A percentile compares a stretch with the other conserved stretches of the same genome.
These are phyloP conservation scores for Vanrija pseudolonga DNA, from an alignment of 1,284 basidiomycete genomes.

Conservation along the genomic window DNA sequence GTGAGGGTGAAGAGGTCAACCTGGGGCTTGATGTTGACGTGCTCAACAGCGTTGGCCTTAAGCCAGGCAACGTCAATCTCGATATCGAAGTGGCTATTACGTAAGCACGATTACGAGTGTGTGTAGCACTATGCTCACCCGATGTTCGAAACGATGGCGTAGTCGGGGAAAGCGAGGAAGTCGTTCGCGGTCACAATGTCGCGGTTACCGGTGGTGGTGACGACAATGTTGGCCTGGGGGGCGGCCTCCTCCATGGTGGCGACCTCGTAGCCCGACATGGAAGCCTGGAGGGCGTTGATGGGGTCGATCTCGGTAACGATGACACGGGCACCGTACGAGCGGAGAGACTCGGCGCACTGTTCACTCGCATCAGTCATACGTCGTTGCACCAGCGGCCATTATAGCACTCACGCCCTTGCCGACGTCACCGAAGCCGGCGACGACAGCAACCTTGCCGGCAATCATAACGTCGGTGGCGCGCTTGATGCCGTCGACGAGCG, in stretches of 20 bases:
- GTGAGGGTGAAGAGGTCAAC: constrained; percentile 96
- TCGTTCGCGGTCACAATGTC: constrained; percentile 95
- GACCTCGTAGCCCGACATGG: constrained; percentile 99
- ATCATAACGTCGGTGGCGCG: constrained; percentile 99
- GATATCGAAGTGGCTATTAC: constrained; percentile 98
- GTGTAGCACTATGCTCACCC: no score
- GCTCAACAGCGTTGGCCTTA: constrained; percentile 83
- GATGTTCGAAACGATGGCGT: constrained; percentile 88
- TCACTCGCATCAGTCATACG: constrained; percentile 28
- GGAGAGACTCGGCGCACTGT: constrained; percentile 88
- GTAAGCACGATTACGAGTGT: no score
- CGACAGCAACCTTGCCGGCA: constrained; percentile 97
- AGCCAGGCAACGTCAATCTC: constrained; percentile 99
- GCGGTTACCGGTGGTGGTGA: constrained; percentile 97
- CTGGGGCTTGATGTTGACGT: constrained; percentile 96
- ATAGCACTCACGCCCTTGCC: constrained; percentile 70
- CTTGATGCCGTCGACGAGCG: constrained; percentile 99
- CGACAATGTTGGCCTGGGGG: constrained; percentile 82
- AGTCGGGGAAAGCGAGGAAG: constrained; percentile 93
- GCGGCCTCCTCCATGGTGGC: constrained; percentile 98
- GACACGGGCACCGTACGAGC: constrained; percentile 94
- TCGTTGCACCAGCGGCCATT: no score
- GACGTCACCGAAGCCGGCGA: constrained; percentile 98
- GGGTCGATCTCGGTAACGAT: constrained; percentile 98
- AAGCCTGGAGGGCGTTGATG: constrained; percentile 98